Percentiles rank a stretch among this genome's conserved stretches.
Evolutionary conservation across 2,329 filamentous ascomycete genomes (phyloP).

Genomic region (Myriangium duriaei): DNA sequence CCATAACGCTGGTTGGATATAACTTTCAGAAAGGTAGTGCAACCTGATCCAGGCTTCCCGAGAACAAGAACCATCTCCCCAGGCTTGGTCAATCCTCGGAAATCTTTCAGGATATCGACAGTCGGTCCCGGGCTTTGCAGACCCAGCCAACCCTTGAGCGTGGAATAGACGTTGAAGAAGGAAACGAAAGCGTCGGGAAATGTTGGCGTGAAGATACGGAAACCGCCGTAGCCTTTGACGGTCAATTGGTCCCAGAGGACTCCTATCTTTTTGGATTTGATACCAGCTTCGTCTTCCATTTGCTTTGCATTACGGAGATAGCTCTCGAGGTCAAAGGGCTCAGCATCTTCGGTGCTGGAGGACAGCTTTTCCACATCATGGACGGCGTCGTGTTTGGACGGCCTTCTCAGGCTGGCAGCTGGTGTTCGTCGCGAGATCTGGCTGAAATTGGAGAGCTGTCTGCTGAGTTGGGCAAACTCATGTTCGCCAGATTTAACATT

Average conservation of each 20-base stretch:
- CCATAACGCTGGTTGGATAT: constrained; percentile 44
- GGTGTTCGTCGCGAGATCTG: constrained; percentile 26
- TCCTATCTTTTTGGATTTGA: constrained; percentile 65
- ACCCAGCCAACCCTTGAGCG: constrained; percentile 35
- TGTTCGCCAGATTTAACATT: constrained; percentile 55
- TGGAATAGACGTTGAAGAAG: constrained; percentile 64
- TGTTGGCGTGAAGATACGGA: constrained; percentile 58
- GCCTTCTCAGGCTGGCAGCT: constrained; percentile 36
- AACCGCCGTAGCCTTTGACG: constrained; percentile 62
- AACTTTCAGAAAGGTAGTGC: constrained; percentile 43
- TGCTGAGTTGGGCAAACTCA: constrained; percentile 55
- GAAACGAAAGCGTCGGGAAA: constrained; percentile 66
- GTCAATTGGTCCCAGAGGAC: constrained; percentile 69
- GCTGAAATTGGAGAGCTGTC: constrained; percentile 30
- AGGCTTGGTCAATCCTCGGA: constrained; percentile 53
- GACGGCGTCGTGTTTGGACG: constrained; percentile 27
- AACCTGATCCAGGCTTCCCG: constrained; percentile 55
- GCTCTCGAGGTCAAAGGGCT: constrained; percentile 62
- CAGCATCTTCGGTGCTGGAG: constrained; percentile 32
- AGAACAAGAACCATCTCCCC: constrained; percentile 85
- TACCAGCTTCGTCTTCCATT: constrained; percentile 64
- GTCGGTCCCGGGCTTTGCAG: constrained; percentile 4
- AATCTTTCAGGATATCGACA: constrained; percentile 59
- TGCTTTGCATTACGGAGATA: constrained; percentile 59
- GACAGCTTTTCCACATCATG: constrained; percentile 48